Evolutionary conservation across 139 green algal species (phyloP).

Genomic region (Picochlorum sp.): DNA sequence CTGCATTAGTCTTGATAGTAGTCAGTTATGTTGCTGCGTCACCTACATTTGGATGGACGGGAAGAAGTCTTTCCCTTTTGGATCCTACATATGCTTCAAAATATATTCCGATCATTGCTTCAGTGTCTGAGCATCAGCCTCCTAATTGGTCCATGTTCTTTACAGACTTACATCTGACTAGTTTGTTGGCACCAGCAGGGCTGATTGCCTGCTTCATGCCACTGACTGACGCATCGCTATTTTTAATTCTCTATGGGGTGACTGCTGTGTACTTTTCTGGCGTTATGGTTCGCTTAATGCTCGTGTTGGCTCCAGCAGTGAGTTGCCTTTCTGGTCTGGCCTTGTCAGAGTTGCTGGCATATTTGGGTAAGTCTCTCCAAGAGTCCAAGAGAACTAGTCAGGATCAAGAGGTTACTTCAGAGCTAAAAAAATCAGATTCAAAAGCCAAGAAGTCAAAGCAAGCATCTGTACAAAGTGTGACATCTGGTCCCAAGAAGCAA

Average conservation of each 20-base stretch:
- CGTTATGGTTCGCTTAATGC: conserved; percentile 86
- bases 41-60: conserved; percentile 92
- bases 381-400: background rate
- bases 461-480: background rate
- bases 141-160: conserved; percentile 85
- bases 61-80: conserved; percentile 76
- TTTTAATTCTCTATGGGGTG: conserved; percentile 89
- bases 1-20: conserved; percentile 43
- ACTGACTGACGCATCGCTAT: conserved; percentile 71
- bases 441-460: background rate
- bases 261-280: conserved; percentile 91
- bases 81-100: conserved; percentile 93
- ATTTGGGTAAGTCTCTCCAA: conserved; percentile 8
- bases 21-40: conserved; percentile 63
- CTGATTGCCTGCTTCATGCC: conserved; percentile 68
- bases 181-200: conserved; percentile 53
- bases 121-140: conserved; percentile 85
- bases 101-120: conserved; percentile 96
- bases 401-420: background rate
- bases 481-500: conserved; percentile 4
- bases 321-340: conserved; percentile 84
- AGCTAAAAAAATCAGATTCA: background rate
- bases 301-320: conserved; percentile 87
- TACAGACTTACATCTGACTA: conserved; percentile 51
- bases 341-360: conserved; percentile 44